Percentiles rank a stretch among this genome's conserved stretches.
phyloP scores from a whole-genome alignment of 164 flowering plant genomes.

The Nymphaea thermarum region DNA sequence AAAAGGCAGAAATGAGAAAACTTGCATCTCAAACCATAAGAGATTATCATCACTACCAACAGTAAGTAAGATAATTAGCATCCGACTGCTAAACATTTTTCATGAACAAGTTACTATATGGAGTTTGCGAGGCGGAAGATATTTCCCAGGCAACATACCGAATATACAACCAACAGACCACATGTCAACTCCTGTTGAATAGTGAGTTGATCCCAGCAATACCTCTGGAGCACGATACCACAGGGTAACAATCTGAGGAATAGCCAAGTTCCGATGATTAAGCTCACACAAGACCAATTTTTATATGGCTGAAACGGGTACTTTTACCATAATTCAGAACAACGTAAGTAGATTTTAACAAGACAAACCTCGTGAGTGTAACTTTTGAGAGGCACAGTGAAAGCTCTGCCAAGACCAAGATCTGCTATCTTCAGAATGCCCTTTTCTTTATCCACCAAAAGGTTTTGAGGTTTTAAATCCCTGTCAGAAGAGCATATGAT shows the following conservation, averaged over 20 bases:
- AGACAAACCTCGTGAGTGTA: constrained; percentile 78
- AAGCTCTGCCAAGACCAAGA: constrained; percentile 92
- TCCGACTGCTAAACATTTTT: too few relatives aligned
- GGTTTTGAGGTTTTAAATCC: constrained; percentile 93
- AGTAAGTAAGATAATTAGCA: too few relatives aligned
- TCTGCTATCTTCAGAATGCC: constrained; percentile 93
- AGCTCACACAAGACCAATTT: neutral
- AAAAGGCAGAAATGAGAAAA: too few relatives aligned
- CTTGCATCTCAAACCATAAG: too few relatives aligned
- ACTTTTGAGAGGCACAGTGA: constrained; percentile 90
- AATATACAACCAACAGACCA: constrained; percentile 99
- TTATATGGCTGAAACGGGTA: neutral
- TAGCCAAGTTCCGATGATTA: too few relatives aligned
- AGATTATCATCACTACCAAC: too few relatives aligned
- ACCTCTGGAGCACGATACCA: constrained; percentile 99
- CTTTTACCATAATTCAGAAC: too few relatives aligned
- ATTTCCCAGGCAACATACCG: constrained; percentile 21
- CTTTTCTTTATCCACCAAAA: constrained; percentile 78
- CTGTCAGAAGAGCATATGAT: constrained; percentile 12
- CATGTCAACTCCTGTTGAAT: constrained; percentile 91
- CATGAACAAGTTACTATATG: neutral
- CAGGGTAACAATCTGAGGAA: constrained; percentile 69
- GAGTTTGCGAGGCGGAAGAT: neutral
- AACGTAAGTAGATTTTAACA: too few relatives aligned
- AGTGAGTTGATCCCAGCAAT: constrained; percentile 69